These are phyloP conservation scores for Penicillium sp. DNA, from an alignment of 2,329 filamentous ascomycete species.

Conservation along the genomic window DNA sequence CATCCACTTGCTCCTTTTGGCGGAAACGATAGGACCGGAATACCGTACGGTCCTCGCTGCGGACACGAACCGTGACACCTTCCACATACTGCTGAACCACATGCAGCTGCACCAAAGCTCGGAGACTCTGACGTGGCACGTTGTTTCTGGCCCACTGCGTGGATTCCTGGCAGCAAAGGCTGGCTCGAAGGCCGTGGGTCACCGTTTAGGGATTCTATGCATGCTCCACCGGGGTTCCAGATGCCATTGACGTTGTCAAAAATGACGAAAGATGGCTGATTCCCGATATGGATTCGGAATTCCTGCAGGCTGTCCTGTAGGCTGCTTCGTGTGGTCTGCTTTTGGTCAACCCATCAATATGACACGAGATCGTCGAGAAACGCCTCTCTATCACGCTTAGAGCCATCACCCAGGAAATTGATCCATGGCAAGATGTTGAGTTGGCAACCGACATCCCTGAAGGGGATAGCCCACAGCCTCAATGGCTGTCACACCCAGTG, in stretches of 20 bases:
- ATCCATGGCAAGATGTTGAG: constrained; percentile 30
- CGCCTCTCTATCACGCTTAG: constrained; percentile 20
- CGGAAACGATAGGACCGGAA: constrained; percentile 35
- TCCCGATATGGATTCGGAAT: constrained; percentile 9
- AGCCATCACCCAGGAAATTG: constrained; percentile 18
- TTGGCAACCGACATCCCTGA: constrained; percentile 33
- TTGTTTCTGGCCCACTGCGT: constrained; percentile 35
- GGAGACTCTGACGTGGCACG: constrained; percentile 45
- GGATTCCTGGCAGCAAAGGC: constrained; percentile 27
- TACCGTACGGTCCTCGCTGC: constrained; percentile 32
- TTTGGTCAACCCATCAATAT: constrained; percentile 11
- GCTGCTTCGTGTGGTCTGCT: not conserved
- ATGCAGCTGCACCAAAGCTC: constrained; percentile 43
- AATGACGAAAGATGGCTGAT: constrained; percentile 11
- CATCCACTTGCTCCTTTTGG: constrained; percentile 27
- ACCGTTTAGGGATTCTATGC: constrained; percentile 17
- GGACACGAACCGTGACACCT: constrained; percentile 38
- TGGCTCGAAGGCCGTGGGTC: constrained; percentile 26
- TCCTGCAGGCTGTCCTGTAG: constrained; percentile 15
- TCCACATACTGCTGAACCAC: constrained; percentile 36
- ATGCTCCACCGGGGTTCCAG: constrained; percentile 14
- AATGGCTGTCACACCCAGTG: constrained; percentile 19
- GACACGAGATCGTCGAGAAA: constrained; percentile 25
- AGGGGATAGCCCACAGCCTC: constrained; percentile 22
- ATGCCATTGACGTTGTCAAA: constrained; percentile 13